Evolutionary conservation across 257 asterid species (phyloP).

Genomic region (Marsdenia floribunda): DNA sequence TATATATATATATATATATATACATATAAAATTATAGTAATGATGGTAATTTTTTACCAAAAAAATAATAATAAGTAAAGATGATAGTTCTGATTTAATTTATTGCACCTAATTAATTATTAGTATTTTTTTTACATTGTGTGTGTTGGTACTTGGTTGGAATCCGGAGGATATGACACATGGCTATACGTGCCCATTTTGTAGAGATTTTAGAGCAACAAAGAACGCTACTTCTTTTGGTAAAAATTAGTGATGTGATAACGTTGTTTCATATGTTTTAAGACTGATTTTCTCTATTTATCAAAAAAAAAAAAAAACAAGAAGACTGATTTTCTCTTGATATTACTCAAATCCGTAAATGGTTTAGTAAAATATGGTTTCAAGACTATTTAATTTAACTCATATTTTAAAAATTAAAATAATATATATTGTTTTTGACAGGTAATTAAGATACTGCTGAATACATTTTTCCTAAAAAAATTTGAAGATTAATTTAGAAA

Average conservation of each 20-base stretch:
- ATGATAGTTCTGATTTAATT: neutral
- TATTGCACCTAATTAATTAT: neutral
- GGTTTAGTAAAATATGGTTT: neutral
- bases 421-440: no score
- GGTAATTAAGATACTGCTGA: no score
- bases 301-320: no score
- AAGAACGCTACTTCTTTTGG: neutral
- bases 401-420: no score
- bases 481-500: no score
- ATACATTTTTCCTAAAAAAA: no score
- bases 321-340: neutral
- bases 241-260: neutral
- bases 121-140: neutral
- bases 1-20: no score
- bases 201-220: neutral
- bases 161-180: neutral
- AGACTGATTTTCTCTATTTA: neutral
- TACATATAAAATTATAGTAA: no score
- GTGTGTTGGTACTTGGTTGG: neutral
- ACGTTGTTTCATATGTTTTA: neutral
- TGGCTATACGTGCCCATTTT: neutral
- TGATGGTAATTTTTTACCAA: no score
- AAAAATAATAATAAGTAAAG: no score
- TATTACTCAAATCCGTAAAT: neutral
- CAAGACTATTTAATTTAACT: neutral